These are phyloP conservation scores for Hemisphaericaspora subhashii DNA, from an alignment of 1,139 yeast genomes.

Conservation along the genomic window DNA sequence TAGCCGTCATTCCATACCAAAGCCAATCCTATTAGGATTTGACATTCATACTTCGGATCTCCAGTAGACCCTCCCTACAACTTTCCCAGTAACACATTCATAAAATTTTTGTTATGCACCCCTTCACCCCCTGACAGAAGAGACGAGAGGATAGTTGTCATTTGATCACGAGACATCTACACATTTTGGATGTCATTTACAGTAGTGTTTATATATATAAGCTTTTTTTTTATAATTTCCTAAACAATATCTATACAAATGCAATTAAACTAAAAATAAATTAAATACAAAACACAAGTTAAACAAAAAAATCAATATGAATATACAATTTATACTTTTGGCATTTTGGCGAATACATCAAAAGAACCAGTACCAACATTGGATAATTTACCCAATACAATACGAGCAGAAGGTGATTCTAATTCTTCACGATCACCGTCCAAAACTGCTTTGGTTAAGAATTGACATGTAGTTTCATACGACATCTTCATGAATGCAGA, in stretches of 20 bases:
- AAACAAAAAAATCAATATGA: neutral
- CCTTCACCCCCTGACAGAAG: too few species aligned
- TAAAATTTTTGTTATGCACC: too few species aligned
- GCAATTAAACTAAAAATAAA: conserved; percentile 3
- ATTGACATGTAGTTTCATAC: conserved; percentile 97
- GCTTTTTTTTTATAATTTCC: neutral
- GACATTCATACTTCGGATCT: too few species aligned
- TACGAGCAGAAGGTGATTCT: conserved; percentile 92
- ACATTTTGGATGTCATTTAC: too few species aligned
- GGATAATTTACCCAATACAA: conserved; percentile 88
- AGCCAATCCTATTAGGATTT: too few species aligned
- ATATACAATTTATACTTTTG: conserved; percentile 9
- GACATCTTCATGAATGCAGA: conserved; percentile 99
- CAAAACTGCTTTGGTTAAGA: conserved; percentile 92
- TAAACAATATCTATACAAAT: conserved; percentile 7
- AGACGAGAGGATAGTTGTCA: too few species aligned
- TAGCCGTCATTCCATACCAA: too few species aligned
- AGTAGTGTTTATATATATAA: too few species aligned
- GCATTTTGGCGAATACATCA: conserved; percentile 74
- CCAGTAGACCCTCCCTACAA: too few species aligned
- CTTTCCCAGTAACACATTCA: too few species aligned
- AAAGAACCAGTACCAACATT: conserved; percentile 96
- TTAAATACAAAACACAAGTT: neutral
- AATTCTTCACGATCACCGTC: conserved; percentile 88
- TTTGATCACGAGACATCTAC: too few species aligned